A percentile compares a stretch with the other conserved stretches of the same genome.
Conservation (phyloP, 2,329 filamentous ascomycete species). For the Magnaporthiopsis poae region DNA sequence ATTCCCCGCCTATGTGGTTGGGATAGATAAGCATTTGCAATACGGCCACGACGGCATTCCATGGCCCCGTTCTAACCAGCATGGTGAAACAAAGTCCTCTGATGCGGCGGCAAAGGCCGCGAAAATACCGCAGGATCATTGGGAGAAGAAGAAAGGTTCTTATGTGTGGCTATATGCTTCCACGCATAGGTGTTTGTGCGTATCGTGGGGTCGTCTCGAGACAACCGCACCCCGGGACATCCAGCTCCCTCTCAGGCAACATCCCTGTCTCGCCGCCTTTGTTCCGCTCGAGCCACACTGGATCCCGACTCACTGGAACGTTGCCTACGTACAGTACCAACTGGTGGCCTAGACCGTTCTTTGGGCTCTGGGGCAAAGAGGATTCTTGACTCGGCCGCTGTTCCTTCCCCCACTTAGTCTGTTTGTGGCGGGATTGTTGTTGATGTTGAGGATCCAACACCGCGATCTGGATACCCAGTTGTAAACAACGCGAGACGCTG, state of each 20-base stretch:
- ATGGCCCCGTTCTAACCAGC: background rate
- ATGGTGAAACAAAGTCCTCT: background rate
- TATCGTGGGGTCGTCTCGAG: background rate
- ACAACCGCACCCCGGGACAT: background rate
- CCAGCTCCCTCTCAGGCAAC: background rate
- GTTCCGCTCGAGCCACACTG: background rate
- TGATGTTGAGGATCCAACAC: background rate
- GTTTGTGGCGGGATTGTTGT: background rate
- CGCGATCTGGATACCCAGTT: background rate
- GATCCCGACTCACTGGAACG: background rate
- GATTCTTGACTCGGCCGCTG: no score
- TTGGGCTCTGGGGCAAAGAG: no score
- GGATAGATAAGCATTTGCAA: background rate
- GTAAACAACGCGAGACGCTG: background rate
- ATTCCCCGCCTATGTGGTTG: background rate
- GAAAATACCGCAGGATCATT: background rate
- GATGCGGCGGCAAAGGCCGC: background rate
- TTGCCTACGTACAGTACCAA: background rate
- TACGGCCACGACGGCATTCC: background rate
- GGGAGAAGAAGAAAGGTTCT: background rate
- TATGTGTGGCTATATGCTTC: no score
- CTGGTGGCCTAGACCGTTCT: background rate
- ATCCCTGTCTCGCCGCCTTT: background rate
- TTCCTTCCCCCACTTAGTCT: background rate
- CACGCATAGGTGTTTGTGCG: background rate